Evolutionary conservation across 768 basidiomycete species (phyloP).

Genomic region (Leucosporidium yakuticum): DNA sequence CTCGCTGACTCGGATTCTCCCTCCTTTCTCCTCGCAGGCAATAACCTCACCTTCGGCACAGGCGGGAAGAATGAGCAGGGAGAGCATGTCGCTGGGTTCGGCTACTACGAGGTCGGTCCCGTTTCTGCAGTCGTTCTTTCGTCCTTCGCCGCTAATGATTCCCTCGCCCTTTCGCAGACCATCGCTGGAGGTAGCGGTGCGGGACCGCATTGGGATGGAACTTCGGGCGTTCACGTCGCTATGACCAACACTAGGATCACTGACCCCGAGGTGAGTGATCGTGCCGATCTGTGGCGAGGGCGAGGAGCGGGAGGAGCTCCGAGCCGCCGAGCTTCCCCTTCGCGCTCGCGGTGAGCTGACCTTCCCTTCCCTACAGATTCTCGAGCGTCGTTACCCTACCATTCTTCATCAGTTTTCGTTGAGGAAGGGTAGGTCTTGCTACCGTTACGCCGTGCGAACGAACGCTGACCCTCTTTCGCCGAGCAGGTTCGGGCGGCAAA

Average conservation of each 20-base stretch:
- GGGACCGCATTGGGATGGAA: conserved; percentile 83
- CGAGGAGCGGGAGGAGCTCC: too few relatives aligned
- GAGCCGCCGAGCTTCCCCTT: too few relatives aligned
- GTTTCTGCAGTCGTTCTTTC: too few relatives aligned
- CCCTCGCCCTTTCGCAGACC: conserved; percentile 48
- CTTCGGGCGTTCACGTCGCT: conserved; percentile 61
- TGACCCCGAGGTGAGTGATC: conserved; percentile 62
- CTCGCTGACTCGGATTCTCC: neutral
- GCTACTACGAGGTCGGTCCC: conserved; percentile 45
- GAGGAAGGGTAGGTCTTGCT: conserved; percentile 12
- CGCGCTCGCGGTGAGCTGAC: too few relatives aligned
- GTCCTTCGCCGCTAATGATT: neutral
- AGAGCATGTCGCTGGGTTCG: conserved; percentile 53
- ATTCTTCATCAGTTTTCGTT: conserved; percentile 67
- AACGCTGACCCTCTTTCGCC: neutral
- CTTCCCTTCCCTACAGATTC: conserved; percentile 42
- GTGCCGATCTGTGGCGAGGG: too few relatives aligned
- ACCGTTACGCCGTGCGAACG: neutral
- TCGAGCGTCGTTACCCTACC: conserved; percentile 88
- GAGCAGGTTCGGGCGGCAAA: conserved; percentile 25
- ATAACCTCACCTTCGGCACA: conserved; percentile 25
- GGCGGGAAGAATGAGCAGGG: conserved; percentile 11
- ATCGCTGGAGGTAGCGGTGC: conserved; percentile 92
- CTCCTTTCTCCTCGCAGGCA: neutral
- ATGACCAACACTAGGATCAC: conserved; percentile 66